phyloP scores from a whole-genome alignment of 306 rosid species.

The Lagenaria siceraria region DNA sequence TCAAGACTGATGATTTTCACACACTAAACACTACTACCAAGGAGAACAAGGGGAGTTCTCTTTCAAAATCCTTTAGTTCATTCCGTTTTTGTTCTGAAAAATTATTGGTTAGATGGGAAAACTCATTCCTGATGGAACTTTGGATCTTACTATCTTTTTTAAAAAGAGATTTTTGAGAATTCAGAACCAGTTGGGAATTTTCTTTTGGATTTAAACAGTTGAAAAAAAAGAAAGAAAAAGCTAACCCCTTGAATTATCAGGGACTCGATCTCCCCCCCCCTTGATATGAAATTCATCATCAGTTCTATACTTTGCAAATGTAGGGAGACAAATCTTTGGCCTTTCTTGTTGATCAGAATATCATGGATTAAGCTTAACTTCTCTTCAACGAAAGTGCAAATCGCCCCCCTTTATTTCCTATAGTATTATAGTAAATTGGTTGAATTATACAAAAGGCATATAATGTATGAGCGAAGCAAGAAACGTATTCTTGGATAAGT shows the following conservation, averaged over 20 bases:
- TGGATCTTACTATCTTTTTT: conserved; percentile 2
- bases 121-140: conserved; percentile 6
- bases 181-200: neutral
- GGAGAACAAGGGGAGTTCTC: conserved; percentile 40
- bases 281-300: neutral
- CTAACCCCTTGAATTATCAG: conserved; percentile 2
- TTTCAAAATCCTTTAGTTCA: conserved; percentile 36
- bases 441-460: too few relatives aligned
- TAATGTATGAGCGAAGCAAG: too few relatives aligned
- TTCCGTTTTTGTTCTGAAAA: conserved; percentile 20
- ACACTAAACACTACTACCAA: conserved; percentile 16
- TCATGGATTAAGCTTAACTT: neutral
- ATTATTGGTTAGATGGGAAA: conserved; percentile 8
- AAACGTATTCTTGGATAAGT: too few relatives aligned
- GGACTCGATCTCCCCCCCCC: neutral
- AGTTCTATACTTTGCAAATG: neutral
- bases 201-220: neutral
- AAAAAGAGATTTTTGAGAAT: neutral
- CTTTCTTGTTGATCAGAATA: neutral
- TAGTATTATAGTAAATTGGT: too few relatives aligned
- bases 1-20: conserved; percentile 13
- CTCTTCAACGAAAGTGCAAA: neutral
- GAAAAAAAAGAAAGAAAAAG: neutral
- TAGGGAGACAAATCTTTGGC: neutral
- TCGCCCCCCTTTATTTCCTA: too few relatives aligned